These are phyloP conservation scores for Penicillium rolfsii DNA, from an alignment of 2,329 filamentous ascomycete species.

Conservation along the genomic window DNA sequence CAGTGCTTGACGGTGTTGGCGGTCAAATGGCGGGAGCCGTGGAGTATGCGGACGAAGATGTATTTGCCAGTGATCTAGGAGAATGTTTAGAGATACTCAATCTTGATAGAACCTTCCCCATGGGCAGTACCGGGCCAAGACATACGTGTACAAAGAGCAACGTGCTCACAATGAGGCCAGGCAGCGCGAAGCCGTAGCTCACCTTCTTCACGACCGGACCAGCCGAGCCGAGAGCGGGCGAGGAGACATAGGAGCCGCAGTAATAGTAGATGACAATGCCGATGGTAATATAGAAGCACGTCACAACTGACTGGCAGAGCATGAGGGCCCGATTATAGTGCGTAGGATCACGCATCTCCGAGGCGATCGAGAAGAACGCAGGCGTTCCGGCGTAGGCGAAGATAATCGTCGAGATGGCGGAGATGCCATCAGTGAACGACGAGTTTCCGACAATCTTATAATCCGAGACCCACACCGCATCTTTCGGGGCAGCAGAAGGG, in stretches of 20 bases:
- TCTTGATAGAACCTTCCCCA: background rate
- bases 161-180: conserved; percentile 37
- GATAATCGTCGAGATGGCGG: conserved; percentile 35
- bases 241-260: conserved; percentile 53
- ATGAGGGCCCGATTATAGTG: conserved; percentile 40
- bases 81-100: background rate
- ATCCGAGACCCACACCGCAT: conserved; percentile 22
- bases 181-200: conserved; percentile 48
- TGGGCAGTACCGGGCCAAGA: background rate
- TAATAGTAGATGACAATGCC: conserved; percentile 51
- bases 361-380: conserved; percentile 43
- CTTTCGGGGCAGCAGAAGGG: conserved; percentile 18
- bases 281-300: conserved; percentile 42
- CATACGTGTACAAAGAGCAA: conserved; percentile 32
- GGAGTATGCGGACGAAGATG: conserved; percentile 30
- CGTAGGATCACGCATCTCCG: conserved; percentile 44
- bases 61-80: conserved; percentile 27
- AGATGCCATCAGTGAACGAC: conserved; percentile 34
- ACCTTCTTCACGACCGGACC: conserved; percentile 48
- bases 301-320: conserved; percentile 41
- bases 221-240: conserved; percentile 53
- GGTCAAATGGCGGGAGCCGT: conserved; percentile 27
- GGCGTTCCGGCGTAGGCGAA: conserved; percentile 37
- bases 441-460: conserved; percentile 28
- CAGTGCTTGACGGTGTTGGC: conserved; percentile 30